Conservation (phyloP, 129 eudicot species). For the Scalesia atractyloides region DNA sequence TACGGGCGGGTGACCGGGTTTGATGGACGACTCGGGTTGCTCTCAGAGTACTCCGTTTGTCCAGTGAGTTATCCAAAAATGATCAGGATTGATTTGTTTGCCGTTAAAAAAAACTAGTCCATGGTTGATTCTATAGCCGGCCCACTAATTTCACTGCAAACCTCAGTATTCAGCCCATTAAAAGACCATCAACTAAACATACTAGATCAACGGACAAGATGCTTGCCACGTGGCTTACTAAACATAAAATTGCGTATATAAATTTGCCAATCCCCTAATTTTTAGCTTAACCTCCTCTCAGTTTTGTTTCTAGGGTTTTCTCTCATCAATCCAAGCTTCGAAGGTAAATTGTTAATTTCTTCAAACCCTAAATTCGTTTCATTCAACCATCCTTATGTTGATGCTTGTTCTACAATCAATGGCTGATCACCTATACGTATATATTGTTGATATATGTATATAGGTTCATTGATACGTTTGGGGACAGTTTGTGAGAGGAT, state of each 20-base stretch:
- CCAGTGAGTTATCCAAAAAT: too few relatives aligned
- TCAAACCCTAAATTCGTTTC: neutral
- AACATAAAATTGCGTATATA: neutral
- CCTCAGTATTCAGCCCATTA: neutral
- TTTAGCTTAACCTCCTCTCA: neutral
- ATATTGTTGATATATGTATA: neutral
- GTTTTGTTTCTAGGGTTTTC: neutral
- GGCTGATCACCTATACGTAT: neutral
- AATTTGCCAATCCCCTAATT: neutral
- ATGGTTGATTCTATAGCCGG: neutral
- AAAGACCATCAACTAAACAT: neutral
- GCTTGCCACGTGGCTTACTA: conserved; percentile 9
- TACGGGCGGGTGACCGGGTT: too few relatives aligned
- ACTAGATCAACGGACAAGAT: conserved; percentile 18
- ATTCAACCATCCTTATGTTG: neutral
- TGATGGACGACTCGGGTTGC: too few relatives aligned
- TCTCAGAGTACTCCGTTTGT: too few relatives aligned
- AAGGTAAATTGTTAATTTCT: conserved; percentile 2
- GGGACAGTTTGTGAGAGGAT: conserved; percentile 46
- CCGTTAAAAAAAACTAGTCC: too few relatives aligned
- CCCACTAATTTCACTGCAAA: neutral
- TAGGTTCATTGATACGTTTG: neutral
- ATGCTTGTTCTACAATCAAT: neutral
- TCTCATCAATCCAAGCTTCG: neutral
- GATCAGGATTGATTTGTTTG: too few relatives aligned